These are phyloP conservation scores for Metschnikowia gelsemii DNA, from an alignment of 805 yeast genomes.

Conservation along the genomic window DNA sequence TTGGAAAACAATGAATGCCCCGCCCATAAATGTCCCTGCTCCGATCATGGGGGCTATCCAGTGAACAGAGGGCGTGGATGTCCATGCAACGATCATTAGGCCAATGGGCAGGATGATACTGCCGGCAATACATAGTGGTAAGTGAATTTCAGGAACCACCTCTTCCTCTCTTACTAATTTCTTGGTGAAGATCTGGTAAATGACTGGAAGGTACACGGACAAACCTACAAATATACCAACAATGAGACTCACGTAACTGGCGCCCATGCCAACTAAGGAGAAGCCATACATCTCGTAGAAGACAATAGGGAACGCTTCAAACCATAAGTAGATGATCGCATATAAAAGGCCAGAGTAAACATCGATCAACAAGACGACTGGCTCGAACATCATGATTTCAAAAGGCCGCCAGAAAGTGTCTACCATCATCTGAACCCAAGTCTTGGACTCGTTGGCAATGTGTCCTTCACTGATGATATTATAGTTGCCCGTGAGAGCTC, in stretches of 20 bases:
- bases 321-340: slow-evolving; percentile 18
- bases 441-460: slow-evolving; percentile 8
- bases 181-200: slow-evolving; percentile 11
- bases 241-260: slow-evolving; percentile 11
- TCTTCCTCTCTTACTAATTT: slow-evolving; percentile 5
- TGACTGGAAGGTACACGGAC: slow-evolving; percentile 9
- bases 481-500: slow-evolving; percentile 14
- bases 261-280: slow-evolving; percentile 15
- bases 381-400: slow-evolving; percentile 16
- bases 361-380: slow-evolving; percentile 18
- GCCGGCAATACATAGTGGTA: slow-evolving; percentile 14
- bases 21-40: slow-evolving; percentile 11
- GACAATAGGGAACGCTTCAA: slow-evolving; percentile 21
- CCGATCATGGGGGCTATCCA: slow-evolving; percentile 19
- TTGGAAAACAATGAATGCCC: slow-evolving; percentile 15
- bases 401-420: slow-evolving; percentile 16
- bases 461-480: slow-evolving; percentile 18
- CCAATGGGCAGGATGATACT: slow-evolving; percentile 16
- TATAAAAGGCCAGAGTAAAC: slow-evolving; percentile 16
- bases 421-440: slow-evolving; percentile 6
- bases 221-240: slow-evolving; percentile 14
- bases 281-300: slow-evolving; percentile 14
- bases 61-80: slow-evolving; percentile 13
- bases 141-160: slow-evolving; percentile 13
- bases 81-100: slow-evolving; percentile 15